These are phyloP conservation scores for Torrubiella hemipterigena DNA, from an alignment of 2,329 filamentous ascomycete genomes.

Conservation along the genomic window DNA sequence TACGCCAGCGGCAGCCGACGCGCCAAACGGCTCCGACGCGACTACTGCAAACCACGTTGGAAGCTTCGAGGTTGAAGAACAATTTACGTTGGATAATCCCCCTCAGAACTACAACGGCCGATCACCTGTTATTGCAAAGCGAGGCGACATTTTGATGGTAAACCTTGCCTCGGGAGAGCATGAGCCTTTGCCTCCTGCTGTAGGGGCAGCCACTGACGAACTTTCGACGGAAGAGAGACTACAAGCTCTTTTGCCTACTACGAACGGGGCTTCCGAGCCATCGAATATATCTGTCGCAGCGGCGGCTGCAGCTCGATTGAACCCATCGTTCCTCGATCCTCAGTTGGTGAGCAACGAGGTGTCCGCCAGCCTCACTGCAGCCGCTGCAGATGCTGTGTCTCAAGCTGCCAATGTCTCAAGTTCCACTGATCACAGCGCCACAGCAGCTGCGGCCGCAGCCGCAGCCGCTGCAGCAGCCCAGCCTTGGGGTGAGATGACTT, in stretches of 20 bases:
- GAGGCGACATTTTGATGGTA: constrained; percentile 1
- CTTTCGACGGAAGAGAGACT: constrained; percentile 37
- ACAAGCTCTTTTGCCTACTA: constrained; percentile 29
- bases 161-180: constrained; percentile 8
- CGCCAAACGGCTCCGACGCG: constrained; percentile 13
- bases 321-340: constrained; percentile 42
- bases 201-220: constrained; percentile 17
- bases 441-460: constrained; percentile 11
- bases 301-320: constrained; percentile 42
- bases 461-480: constrained; percentile 19
- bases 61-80: constrained; percentile 43
- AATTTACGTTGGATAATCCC: constrained; percentile 45
- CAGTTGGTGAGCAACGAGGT: constrained; percentile 24
- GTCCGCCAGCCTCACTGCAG: constrained; percentile 17
- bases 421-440: too few species aligned
- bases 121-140: constrained; percentile 4
- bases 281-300: constrained; percentile 43
- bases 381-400: constrained; percentile 13
- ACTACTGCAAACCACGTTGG: constrained; percentile 16
- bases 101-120: constrained; percentile 35
- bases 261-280: constrained; percentile 26
- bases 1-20: constrained; percentile 25
- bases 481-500: constrained; percentile 43
- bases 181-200: constrained; percentile 5
- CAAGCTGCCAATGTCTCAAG: constrained; percentile 11